A percentile compares a stretch with the other conserved stretches of the same genome.
phyloP scores from a whole-genome alignment of 192 early-diverging fungal genomes.

The Mortierella hygrophila region DNA sequence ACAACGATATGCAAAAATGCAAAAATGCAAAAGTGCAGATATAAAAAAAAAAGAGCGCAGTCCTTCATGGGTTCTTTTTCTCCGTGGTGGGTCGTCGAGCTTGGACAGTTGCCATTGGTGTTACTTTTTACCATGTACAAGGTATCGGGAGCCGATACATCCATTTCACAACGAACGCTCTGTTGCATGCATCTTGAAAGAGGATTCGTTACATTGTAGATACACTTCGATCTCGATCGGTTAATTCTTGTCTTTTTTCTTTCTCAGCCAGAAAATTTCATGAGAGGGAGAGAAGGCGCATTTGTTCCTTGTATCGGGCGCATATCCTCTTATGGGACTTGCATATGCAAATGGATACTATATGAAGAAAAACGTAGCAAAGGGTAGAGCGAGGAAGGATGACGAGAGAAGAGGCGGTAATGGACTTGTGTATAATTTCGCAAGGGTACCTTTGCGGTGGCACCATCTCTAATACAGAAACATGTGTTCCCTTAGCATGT shows the following conservation, averaged over 20 bases:
- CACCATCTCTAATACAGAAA: background rate
- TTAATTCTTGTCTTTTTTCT: background rate
- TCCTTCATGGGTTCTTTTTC: background rate
- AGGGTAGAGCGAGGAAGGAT: background rate
- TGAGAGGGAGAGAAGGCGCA: background rate
- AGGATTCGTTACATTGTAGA: background rate
- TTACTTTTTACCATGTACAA: background rate
- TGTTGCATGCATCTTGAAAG: background rate
- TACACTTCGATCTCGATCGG: background rate
- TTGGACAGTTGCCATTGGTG: background rate
- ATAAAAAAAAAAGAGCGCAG: background rate
- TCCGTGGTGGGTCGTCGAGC: no score
- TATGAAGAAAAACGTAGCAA: background rate
- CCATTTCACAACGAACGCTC: background rate
- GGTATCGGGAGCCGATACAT: background rate
- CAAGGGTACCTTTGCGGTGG: background rate
- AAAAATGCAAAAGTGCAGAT: background rate
- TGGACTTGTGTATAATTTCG: no score
- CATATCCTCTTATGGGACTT: background rate
- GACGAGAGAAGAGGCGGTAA: background rate
- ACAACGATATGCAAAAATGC: background rate
- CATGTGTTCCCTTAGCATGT: background rate
- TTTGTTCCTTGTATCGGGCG: background rate
- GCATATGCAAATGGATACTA: background rate
- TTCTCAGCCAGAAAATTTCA: background rate